Evolutionary conservation across 768 basidiomycete genomes (phyloP).

Genomic region (Coprinellus aureogranulatus): DNA sequence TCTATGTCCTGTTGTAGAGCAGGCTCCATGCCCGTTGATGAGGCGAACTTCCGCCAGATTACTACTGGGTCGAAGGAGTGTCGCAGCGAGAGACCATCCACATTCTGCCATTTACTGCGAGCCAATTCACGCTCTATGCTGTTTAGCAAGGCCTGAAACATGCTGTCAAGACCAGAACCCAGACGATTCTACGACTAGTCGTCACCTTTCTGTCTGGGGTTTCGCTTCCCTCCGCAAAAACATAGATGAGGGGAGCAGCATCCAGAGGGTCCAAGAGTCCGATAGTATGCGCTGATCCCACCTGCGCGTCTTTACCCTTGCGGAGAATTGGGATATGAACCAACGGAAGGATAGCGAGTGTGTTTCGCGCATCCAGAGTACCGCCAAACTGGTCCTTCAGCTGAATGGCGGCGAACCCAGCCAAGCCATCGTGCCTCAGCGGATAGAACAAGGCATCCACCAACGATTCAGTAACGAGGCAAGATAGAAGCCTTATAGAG

Average conservation of each 20-base stretch:
- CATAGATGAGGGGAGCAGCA: slow-evolving; percentile 46
- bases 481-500: slow-evolving; percentile 50
- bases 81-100: slow-evolving; percentile 1
- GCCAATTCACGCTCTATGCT: too few relatives aligned
- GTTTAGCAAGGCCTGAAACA: too few relatives aligned
- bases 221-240: slow-evolving; percentile 6
- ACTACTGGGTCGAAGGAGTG: slow-evolving; percentile 30
- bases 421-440: slow-evolving; percentile 28
- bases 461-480: slow-evolving; percentile 57
- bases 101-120: slow-evolving; percentile 6
- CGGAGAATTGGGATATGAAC: slow-evolving; percentile 47
- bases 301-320: slow-evolving; percentile 25
- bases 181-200: too few relatives aligned
- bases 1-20: slow-evolving; percentile 39
- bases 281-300: slow-evolving; percentile 32
- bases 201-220: too few relatives aligned
- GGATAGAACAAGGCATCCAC: slow-evolving; percentile 47
- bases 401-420: slow-evolving; percentile 40
- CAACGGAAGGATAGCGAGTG: slow-evolving; percentile 49
- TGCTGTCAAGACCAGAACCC: too few relatives aligned
- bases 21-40: slow-evolving; percentile 32
- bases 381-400: slow-evolving; percentile 23
- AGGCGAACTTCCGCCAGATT: slow-evolving; percentile 45
- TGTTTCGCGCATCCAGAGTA: slow-evolving; percentile 22
- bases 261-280: slow-evolving; percentile 55